Evolutionary conservation across 169 alveolate genomes (phyloP).

Genomic region (Hepatocystis sp.): DNA sequence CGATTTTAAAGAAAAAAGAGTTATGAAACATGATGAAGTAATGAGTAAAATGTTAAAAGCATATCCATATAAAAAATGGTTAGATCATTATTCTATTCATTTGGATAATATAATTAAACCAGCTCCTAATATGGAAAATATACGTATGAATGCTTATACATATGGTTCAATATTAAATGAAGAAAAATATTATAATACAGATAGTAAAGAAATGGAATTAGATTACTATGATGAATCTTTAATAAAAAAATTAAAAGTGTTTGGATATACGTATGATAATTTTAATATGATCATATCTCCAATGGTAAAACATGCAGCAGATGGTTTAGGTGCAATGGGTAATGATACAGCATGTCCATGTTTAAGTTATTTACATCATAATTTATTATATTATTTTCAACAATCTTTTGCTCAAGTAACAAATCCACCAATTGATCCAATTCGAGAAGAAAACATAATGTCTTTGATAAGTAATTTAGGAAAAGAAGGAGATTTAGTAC

Average conservation of each 20-base stretch:
- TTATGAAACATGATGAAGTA: conserved; percentile 69
- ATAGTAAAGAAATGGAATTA: conserved; percentile 1
- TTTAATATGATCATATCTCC: conserved; percentile 76
- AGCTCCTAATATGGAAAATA: conserved; percentile 69
- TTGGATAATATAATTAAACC: conserved; percentile 71
- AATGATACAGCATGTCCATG: conserved; percentile 78
- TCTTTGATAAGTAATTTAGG: conserved; percentile 83
- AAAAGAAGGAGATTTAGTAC: conserved; percentile 78
- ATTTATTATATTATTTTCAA: conserved; percentile 80
- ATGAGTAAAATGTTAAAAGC: conserved; percentile 47
- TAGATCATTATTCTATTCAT: conserved; percentile 73
- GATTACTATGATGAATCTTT: conserved; percentile 61
- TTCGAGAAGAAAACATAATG: conserved; percentile 85
- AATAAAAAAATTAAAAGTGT: conserved; percentile 72
- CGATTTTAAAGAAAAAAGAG: conserved; percentile 78
- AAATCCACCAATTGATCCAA: conserved; percentile 87
- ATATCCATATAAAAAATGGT: conserved; percentile 69
- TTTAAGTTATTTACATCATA: conserved; percentile 77
- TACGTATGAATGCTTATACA: conserved; percentile 76
- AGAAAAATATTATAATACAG: conserved; percentile 10
- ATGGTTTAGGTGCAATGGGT: conserved; percentile 78
- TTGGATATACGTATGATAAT: conserved; percentile 78
- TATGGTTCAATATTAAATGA: conserved; percentile 46
- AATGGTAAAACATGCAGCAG: conserved; percentile 74
- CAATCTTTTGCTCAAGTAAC: conserved; percentile 86